Conservation (phyloP, 768 basidiomycete species). For the Trametopsis cervina region DNA sequence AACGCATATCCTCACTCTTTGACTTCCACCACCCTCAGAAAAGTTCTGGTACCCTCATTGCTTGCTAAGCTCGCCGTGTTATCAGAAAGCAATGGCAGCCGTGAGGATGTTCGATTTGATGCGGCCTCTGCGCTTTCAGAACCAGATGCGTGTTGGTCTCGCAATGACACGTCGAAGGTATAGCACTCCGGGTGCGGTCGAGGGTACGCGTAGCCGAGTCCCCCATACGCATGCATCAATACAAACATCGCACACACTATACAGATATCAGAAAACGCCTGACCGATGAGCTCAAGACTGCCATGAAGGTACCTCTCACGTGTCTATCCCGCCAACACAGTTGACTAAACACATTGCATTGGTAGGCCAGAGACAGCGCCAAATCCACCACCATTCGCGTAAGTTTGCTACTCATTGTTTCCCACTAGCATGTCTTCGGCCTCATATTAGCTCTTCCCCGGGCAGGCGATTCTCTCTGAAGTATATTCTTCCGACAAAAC, state of each 20-base stretch:
- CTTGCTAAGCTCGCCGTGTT: too few species aligned
- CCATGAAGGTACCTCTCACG: constrained; percentile 54
- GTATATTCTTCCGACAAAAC: constrained; percentile 62
- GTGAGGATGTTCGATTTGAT: neutral
- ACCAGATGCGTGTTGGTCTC: neutral
- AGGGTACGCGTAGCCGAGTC: neutral
- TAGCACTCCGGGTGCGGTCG: neutral
- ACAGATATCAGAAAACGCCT: constrained; percentile 50
- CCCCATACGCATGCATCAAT: neutral
- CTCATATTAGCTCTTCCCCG: neutral
- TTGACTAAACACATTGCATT: neutral
- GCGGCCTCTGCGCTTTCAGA: neutral
- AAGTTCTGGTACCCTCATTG: neutral
- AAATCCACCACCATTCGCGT: constrained; percentile 51
- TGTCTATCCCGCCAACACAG: neutral
- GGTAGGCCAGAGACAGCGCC: constrained; percentile 50
- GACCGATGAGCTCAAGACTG: constrained; percentile 46
- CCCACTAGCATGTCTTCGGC: neutral
- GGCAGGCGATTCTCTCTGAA: constrained; percentile 62
- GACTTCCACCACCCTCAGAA: neutral
- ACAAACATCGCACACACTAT: neutral
- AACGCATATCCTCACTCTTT: neutral
- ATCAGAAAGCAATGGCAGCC: neutral
- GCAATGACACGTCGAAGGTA: constrained; percentile 1
- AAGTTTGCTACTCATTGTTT: neutral